Conservation (phyloP, 768 basidiomycete species). For the Termitomyces bulborhizus region DNA sequence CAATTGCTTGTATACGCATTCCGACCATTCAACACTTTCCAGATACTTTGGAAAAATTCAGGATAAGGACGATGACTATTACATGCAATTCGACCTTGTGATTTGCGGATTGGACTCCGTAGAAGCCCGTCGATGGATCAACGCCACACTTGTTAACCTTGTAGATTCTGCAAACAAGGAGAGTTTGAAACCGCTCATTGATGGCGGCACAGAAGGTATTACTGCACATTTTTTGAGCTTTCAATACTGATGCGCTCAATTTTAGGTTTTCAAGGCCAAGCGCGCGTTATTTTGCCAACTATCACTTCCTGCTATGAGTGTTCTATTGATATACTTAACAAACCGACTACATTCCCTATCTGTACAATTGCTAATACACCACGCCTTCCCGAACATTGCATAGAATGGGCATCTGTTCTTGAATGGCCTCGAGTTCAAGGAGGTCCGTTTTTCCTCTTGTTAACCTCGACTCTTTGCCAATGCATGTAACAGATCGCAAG, state of each 20-base stretch:
- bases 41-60: constrained; percentile 98
- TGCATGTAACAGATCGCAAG: constrained; percentile 66
- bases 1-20: not conserved
- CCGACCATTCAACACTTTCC: not conserved
- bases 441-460: constrained; percentile 41
- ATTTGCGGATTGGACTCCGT: constrained; percentile 98
- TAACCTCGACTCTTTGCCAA: not conserved
- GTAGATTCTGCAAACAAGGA: constrained; percentile 93
- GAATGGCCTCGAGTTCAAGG: constrained; percentile 96
- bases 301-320: constrained; percentile 98
- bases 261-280: constrained; percentile 96
- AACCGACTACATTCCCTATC: constrained; percentile 94
- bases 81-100: constrained; percentile 93
- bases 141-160: constrained; percentile 92
- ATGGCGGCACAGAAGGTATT: constrained; percentile 96
- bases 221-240: not conserved
- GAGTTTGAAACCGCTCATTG: constrained; percentile 92
- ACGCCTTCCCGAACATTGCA: constrained; percentile 95
- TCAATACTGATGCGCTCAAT: not conserved
- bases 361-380: constrained; percentile 99
- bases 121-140: constrained; percentile 97
- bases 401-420: constrained; percentile 98
- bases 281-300: constrained; percentile 92
- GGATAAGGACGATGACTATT: constrained; percentile 93
- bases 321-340: constrained; percentile 96